Percentiles rank a stretch among this genome's conserved stretches.
Evolutionary conservation across 202 grass and related monocot species (phyloP).

Genomic region (Digitaria exilis): DNA sequence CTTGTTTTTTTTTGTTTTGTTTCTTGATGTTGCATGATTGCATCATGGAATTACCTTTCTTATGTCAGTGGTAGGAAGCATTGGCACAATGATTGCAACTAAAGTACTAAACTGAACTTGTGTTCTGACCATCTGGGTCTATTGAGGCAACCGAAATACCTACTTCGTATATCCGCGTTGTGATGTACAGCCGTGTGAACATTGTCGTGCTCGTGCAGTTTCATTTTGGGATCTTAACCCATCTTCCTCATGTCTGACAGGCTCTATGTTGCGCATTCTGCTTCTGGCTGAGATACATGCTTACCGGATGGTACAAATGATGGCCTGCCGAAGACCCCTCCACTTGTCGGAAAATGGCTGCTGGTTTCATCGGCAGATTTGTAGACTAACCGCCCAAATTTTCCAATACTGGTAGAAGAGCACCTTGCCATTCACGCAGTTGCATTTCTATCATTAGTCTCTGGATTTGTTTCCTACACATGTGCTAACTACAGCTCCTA

Average conservation of each 20-base stretch:
- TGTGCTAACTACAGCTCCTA: conserved; percentile 24
- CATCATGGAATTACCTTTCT: conserved; percentile 5
- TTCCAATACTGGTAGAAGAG: neutral
- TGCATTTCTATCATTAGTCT: neutral
- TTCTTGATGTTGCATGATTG: neutral
- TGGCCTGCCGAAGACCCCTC: neutral
- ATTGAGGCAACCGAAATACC: neutral
- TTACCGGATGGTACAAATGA: conserved; percentile 99
- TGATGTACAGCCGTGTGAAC: neutral
- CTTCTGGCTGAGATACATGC: conserved; percentile 84
- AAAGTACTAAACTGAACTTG: no score
- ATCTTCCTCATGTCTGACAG: conserved; percentile 53
- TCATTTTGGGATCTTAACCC: neutral
- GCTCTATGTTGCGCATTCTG: conserved; percentile 87
- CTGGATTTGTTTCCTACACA: neutral
- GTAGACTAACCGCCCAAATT: conserved; percentile 17
- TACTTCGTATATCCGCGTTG: neutral
- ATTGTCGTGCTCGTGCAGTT: neutral
- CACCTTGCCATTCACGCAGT: neutral
- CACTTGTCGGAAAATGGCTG: neutral
- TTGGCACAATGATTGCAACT: neutral
- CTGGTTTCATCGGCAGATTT: neutral
- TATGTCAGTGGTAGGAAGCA: neutral
- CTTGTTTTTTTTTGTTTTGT: neutral
- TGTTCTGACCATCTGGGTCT: neutral